Evolutionary conservation across 441 rosid species (phyloP).

Genomic region (Erysimum cheiri): DNA sequence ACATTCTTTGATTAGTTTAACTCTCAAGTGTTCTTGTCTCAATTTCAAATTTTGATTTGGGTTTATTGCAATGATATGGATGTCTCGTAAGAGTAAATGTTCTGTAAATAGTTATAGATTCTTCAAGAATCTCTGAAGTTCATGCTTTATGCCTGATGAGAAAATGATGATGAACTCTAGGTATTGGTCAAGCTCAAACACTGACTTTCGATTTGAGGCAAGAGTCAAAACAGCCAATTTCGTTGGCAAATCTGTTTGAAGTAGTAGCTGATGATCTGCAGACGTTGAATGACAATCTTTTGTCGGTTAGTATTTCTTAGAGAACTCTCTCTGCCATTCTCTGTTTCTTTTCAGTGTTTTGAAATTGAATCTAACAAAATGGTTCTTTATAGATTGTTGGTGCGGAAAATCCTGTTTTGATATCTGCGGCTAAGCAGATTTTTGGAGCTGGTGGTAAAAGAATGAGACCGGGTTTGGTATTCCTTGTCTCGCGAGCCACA

Average conservation of each 20-base stretch:
- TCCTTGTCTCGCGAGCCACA: slow-evolving; percentile 91
- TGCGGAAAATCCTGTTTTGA: slow-evolving; percentile 91
- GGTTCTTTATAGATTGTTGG: slow-evolving; percentile 75
- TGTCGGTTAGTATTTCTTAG: slow-evolving; percentile 61
- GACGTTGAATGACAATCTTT: slow-evolving; percentile 76
- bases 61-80: not conserved
- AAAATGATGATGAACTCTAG: slow-evolving; percentile 24
- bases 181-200: slow-evolving; percentile 51
- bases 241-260: slow-evolving; percentile 63
- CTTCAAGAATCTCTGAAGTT: not conserved
- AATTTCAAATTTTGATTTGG: not conserved
- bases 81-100: not conserved
- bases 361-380: not conserved
- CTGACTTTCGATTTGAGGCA: slow-evolving; percentile 51
- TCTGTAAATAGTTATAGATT: not conserved
- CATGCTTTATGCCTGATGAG: slow-evolving; percentile 7
- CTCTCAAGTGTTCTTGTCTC: not conserved
- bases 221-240: slow-evolving; percentile 51
- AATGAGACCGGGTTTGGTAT: slow-evolving; percentile 95
- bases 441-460: slow-evolving; percentile 98
- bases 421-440: slow-evolving; percentile 95
- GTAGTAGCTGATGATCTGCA: slow-evolving; percentile 73
- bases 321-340: not conserved
- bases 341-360: not conserved
- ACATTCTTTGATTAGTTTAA: not conserved